Evolutionary conservation across 768 basidiomycete species (phyloP).

Genomic region (Collybiopsis confluens): DNA sequence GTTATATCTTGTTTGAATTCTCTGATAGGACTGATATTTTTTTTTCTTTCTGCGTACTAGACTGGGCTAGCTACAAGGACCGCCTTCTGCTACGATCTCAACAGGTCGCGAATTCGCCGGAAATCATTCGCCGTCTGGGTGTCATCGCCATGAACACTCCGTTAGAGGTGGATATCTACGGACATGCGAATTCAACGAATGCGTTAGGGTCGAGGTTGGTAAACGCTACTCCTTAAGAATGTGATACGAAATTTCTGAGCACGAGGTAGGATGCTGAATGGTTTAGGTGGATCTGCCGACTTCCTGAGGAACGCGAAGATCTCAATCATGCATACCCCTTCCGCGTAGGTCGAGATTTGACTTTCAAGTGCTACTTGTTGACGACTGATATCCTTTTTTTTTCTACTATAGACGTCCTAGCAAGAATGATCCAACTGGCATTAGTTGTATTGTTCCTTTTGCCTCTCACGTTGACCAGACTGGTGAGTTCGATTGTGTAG

Average conservation of each 20-base stretch:
- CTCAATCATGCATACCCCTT: conserved; percentile 49
- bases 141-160: conserved; percentile 51
- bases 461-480: conserved; percentile 46
- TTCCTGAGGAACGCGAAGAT: conserved; percentile 47
- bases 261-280: conserved; percentile 45
- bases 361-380: neutral
- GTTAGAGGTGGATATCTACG: conserved; percentile 47
- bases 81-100: conserved; percentile 44
- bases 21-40: too few relatives aligned
- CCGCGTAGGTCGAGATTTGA: conserved; percentile 22
- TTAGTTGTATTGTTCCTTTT: conserved; percentile 47
- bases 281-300: conserved; percentile 44
- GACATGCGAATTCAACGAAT: conserved; percentile 46
- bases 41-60: too few relatives aligned
- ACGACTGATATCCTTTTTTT: too few relatives aligned
- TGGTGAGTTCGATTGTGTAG: conserved; percentile 22
- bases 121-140: conserved; percentile 43
- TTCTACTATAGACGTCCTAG: conserved; percentile 30
- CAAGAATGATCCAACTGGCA: conserved; percentile 44
- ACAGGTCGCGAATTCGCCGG: conserved; percentile 47
- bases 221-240: neutral
- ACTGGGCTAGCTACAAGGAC: conserved; percentile 43
- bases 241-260: too few relatives aligned
- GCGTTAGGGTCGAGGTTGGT: conserved; percentile 37
- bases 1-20: conserved; percentile 10